Conservation (phyloP, 306 rosid genomes). For the Begonia peltatifolia region DNA sequence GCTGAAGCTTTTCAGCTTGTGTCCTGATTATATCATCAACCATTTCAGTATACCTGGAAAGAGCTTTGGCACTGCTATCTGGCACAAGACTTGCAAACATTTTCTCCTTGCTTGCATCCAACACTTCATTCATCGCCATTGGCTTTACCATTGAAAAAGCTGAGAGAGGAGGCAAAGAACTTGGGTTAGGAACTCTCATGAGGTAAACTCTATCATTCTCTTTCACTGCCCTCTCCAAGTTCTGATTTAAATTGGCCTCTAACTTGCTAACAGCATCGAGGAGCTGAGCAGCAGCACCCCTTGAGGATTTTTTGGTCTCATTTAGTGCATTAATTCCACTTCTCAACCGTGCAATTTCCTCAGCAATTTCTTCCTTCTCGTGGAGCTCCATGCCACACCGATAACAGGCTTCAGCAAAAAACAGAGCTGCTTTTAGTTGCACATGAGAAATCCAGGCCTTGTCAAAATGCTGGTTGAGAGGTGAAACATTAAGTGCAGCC, state of each 20-base stretch:
- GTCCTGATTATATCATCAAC: conserved; percentile 81
- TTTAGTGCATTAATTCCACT: conserved; percentile 47
- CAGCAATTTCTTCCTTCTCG: conserved; percentile 87
- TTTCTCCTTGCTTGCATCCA: conserved; percentile 94
- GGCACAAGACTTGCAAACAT: conserved; percentile 94
- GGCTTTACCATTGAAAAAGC: conserved; percentile 90
- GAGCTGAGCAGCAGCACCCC: conserved; percentile 78
- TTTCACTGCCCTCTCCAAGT: conserved; percentile 87
- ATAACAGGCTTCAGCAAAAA: conserved; percentile 79
- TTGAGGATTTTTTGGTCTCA: conserved; percentile 61
- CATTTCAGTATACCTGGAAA: conserved; percentile 95
- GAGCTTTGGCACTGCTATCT: conserved; percentile 84
- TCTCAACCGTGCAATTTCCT: conserved; percentile 77
- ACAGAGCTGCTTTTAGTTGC: conserved; percentile 72
- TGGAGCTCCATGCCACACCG: conserved; percentile 77
- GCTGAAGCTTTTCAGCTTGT: conserved; percentile 89
- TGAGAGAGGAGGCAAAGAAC: conserved; percentile 59
- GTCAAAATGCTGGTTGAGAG: conserved; percentile 80
- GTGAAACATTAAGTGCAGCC: conserved; percentile 56
- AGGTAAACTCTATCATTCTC: conserved; percentile 97
- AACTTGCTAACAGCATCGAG: conserved; percentile 69
- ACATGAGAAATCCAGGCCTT: conserved; percentile 80
- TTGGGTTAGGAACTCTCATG: conserved; percentile 74
- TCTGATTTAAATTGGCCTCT: conserved; percentile 68
- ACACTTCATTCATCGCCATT: conserved; percentile 67